These are phyloP conservation scores for Lasiodiplodia citricola DNA, from an alignment of 2,329 filamentous ascomycete genomes.

Conservation along the genomic window DNA sequence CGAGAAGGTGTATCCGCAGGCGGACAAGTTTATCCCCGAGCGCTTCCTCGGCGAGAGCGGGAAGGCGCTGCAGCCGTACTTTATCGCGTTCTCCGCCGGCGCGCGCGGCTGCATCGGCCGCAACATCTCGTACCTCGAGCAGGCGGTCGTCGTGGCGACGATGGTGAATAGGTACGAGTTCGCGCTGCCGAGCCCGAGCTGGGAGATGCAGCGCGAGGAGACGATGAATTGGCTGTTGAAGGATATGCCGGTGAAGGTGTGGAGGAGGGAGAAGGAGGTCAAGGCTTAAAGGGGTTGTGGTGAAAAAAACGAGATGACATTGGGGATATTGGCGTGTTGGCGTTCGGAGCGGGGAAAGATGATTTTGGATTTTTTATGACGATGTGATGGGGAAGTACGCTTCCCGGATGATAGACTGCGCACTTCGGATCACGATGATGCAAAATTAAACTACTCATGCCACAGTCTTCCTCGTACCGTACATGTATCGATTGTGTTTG, in stretches of 20 bases:
- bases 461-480: too few species aligned
- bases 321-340: too few species aligned
- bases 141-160: conserved; percentile 40
- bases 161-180: conserved; percentile 47
- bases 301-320: too few species aligned
- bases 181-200: conserved; percentile 42
- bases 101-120: conserved; percentile 35
- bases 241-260: conserved; percentile 47
- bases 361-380: too few species aligned
- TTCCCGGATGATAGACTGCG: too few species aligned
- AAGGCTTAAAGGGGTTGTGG: too few species aligned
- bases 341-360: too few species aligned
- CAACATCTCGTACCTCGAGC: conserved; percentile 60
- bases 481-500: too few species aligned
- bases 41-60: conserved; percentile 50
- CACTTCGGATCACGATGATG: too few species aligned
- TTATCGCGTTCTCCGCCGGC: conserved; percentile 32
- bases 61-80: conserved; percentile 32
- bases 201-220: conserved; percentile 43
- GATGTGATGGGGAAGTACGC: too few species aligned
- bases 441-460: too few species aligned
- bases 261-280: conserved; percentile 34
- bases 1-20: conserved; percentile 57
- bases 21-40: conserved; percentile 53
- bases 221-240: conserved; percentile 45